phyloP scores from a whole-genome alignment of 2,329 filamentous ascomycete species.

The Fusarium siculi region DNA sequence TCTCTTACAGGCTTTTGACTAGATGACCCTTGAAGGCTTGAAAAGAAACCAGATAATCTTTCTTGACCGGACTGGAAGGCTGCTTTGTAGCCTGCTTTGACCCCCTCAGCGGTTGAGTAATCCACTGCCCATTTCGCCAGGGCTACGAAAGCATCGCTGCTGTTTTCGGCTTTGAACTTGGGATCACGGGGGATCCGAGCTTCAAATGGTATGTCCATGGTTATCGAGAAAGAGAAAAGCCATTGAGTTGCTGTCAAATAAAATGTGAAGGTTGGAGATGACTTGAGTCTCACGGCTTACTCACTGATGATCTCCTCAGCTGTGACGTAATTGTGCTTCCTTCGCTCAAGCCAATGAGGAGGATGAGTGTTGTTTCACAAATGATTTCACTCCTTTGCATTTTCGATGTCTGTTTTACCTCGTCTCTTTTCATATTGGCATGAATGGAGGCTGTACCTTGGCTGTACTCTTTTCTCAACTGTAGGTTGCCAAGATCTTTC shows the following conservation, averaged over 20 bases:
- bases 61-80: not conserved
- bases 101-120: constrained; percentile 17
- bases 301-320: not conserved
- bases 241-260: not conserved
- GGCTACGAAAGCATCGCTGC: not conserved
- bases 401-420: rapidly evolving
- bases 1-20: not conserved
- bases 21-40: not conserved
- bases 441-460: not conserved
- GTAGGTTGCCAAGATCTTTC: not conserved
- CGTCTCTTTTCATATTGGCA: not conserved
- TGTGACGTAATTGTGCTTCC: constrained; percentile 1
- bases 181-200: constrained; percentile 4
- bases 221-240: rapidly evolving
- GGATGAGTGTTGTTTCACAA: not conserved
- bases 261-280: not conserved
- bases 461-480: no score
- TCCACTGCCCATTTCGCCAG: not conserved
- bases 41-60: not conserved
- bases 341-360: not conserved
- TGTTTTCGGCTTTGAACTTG: constrained; percentile 4
- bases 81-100: constrained; percentile 13
- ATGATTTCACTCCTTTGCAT: not conserved
- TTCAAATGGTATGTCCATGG: constrained; percentile 13
- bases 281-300: not conserved